Percentiles rank a stretch among this genome's conserved stretches.
phyloP scores from a whole-genome alignment of 1,284 basidiomycete genomes.

The Sanghuangporus baumii region DNA sequence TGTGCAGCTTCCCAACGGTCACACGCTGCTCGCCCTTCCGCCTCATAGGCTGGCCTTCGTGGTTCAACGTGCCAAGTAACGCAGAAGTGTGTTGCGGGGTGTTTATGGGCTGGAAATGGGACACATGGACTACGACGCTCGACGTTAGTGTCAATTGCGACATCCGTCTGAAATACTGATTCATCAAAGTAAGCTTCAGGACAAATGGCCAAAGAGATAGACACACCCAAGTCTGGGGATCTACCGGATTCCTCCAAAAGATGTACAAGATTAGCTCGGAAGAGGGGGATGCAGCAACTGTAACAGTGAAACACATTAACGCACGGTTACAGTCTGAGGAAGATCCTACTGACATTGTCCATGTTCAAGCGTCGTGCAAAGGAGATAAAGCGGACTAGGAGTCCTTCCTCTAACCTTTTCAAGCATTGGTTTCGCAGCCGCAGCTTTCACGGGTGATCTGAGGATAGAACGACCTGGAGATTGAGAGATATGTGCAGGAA shows the following conservation, averaged over 20 bases:
- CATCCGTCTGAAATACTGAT: conserved; percentile 17
- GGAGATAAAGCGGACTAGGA: conserved; percentile 36
- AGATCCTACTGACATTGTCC: conserved; percentile 47
- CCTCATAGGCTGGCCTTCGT: conserved; percentile 24
- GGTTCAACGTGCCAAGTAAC: conserved; percentile 11
- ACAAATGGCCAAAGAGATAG: conserved; percentile 20
- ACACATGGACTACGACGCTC: conserved; percentile 4
- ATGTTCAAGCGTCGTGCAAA: conserved; percentile 50
- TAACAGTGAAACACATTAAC: conserved; percentile 7
- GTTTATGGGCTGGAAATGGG: conserved; percentile 7
- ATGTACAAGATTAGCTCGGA: conserved; percentile 41
- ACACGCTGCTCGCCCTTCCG: conserved; percentile 31
- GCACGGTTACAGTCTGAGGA: conserved; percentile 1
- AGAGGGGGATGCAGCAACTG: conserved; percentile 45
- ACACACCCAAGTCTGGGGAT: conserved; percentile 18
- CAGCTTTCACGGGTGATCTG: conserved; percentile 8
- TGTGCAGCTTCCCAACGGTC: conserved; percentile 42
- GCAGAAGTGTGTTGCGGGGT: not conserved
- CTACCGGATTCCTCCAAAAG: conserved; percentile 26
- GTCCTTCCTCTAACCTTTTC: conserved; percentile 16
- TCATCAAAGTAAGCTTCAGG: conserved; percentile 26
- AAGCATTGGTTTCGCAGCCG: conserved; percentile 10
- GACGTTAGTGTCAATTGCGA: conserved; percentile 6
- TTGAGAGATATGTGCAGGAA: conserved; percentile 8
- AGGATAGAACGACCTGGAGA: conserved; percentile 21